Base-by-base conservation (phyloP, 1,284 basidiomycete genomes). In the Papiliotrema fonsecae region DNA sequence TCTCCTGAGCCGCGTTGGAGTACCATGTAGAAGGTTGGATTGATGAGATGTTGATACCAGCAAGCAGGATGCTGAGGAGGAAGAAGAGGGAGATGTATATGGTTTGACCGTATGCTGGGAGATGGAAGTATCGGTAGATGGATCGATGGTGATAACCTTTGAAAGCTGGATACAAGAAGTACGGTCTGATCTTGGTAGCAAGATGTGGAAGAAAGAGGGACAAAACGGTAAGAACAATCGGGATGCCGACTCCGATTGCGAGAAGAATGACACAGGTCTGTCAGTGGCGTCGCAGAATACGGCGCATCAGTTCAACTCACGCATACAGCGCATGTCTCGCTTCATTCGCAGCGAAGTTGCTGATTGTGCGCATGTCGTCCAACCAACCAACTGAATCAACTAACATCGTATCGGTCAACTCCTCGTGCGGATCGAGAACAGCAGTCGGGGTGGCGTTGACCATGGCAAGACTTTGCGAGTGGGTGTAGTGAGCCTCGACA, bases 1-100 rank as follows among this genome's bases (percentile, higher is more conserved):
- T 49, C 47, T 57, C 55, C n/a, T 34, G 16, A 7, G n/a, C 4
- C 5, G 13, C 5, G 32, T 41, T 42, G 10, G 46, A 9, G 19
- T 24, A 57, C 52, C 52, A 57, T 9, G 50, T 47, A 30, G 44
- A 49, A 4, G 55, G 52, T 26, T 42, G 43, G 16, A 50, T 42
- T 7, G 52, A 57, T 22, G 18, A 18, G 44, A 37, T 50, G 35
- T 38, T 49, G 25, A 54, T 31, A 4, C 48, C 45, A 22, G 46
- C 34, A 39, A 54, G 41, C 30, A 53, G 24, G 49, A 54, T 40
- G 41, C 44, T 54, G 31, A 52, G 19, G 45, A 50, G 19, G 36
- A 42, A 18, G 4, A 49, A 30, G 40, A 38, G 16, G 22, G 16
- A 22, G 31, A 57, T 44, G 42, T 40, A 57, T 36, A 46, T 21